These are phyloP conservation scores for Russula compacta DNA, from an alignment of 768 basidiomycete genomes.

Conservation along the genomic window DNA sequence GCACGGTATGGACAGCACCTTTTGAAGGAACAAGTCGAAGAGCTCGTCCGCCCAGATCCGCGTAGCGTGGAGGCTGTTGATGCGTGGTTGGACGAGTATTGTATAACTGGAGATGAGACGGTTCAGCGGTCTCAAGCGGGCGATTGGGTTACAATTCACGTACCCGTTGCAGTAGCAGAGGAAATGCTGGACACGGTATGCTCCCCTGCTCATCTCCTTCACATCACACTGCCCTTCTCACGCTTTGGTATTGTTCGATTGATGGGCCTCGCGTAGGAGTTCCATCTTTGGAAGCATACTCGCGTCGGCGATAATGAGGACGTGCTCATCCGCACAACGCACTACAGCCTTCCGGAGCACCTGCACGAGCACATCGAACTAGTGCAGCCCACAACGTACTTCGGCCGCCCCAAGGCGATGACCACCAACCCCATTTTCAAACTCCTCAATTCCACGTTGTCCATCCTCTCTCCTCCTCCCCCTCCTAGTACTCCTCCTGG, in stretches of 20 bases:
- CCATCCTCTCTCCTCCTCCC: background rate
- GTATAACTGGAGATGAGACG: slow-evolving; percentile 34
- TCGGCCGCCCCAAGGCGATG: slow-evolving; percentile 39
- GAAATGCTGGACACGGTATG: slow-evolving; percentile 63
- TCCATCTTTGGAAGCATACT: slow-evolving; percentile 50
- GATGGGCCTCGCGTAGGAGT: slow-evolving; percentile 35
- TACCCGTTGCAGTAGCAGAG: slow-evolving; percentile 54
- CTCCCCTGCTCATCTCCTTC: background rate
- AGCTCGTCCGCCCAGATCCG: slow-evolving; percentile 47
- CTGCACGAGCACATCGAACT: slow-evolving; percentile 55
- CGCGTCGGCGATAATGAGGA: slow-evolving; percentile 34
- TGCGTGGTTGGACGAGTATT: slow-evolving; percentile 53
- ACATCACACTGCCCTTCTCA: background rate
- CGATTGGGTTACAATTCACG: slow-evolving; percentile 57
- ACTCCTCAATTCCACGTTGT: background rate
- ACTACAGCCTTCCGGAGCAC: slow-evolving; percentile 54
- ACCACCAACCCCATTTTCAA: slow-evolving; percentile 31
- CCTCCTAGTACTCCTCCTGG: background rate
- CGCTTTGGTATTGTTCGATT: background rate
- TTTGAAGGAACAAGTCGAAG: slow-evolving; percentile 57
- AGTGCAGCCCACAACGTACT: slow-evolving; percentile 66
- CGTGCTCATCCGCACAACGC: slow-evolving; percentile 46
- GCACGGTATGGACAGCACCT: slow-evolving; percentile 33
- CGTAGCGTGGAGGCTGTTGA: slow-evolving; percentile 45
- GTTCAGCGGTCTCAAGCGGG: slow-evolving; percentile 47